Percentiles rank a stretch among this genome's conserved stretches.
Conservation (phyloP, 2,329 filamentous ascomycete genomes). For the Hymenoscyphus fructigenus region DNA sequence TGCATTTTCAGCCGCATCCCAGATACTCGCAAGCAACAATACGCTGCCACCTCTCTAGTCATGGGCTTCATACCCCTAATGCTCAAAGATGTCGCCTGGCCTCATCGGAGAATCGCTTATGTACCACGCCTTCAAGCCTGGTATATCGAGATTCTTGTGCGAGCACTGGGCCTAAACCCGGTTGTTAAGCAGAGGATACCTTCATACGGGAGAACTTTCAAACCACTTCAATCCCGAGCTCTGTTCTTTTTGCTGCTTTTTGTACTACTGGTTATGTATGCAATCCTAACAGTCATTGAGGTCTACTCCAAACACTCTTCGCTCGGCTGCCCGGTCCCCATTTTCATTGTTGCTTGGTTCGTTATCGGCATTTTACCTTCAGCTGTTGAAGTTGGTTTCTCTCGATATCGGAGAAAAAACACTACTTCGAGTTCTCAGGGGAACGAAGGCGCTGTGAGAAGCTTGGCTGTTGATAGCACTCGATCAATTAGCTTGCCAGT, state of each 20-base stretch:
- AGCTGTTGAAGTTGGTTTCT: background rate
- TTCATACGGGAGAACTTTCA: background rate
- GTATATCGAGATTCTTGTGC: background rate
- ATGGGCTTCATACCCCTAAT: slow-evolving; percentile 38
- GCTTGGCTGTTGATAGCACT: background rate
- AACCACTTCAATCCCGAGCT: background rate
- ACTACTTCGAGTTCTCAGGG: background rate
- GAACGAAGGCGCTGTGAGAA: background rate
- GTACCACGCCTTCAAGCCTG: background rate
- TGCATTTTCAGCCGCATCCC: slow-evolving; percentile 32
- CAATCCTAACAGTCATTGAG: slow-evolving; percentile 25
- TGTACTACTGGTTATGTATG: background rate
- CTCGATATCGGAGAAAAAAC: background rate
- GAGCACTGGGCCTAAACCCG: background rate
- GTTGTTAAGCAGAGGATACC: background rate
- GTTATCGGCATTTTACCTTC: slow-evolving; percentile 19
- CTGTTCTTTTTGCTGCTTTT: background rate
- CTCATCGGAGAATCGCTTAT: background rate
- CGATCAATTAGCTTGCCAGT: background rate
- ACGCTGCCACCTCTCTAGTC: slow-evolving; percentile 35
- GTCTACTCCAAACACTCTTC: slow-evolving; percentile 36
- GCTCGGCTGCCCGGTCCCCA: slow-evolving; percentile 35
- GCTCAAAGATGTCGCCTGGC: slow-evolving; percentile 24
- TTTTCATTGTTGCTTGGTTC: slow-evolving; percentile 34
- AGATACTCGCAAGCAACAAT: slow-evolving; percentile 37